phyloP scores from a whole-genome alignment of 257 asterid genomes.

The Linderniella brevidens region DNA sequence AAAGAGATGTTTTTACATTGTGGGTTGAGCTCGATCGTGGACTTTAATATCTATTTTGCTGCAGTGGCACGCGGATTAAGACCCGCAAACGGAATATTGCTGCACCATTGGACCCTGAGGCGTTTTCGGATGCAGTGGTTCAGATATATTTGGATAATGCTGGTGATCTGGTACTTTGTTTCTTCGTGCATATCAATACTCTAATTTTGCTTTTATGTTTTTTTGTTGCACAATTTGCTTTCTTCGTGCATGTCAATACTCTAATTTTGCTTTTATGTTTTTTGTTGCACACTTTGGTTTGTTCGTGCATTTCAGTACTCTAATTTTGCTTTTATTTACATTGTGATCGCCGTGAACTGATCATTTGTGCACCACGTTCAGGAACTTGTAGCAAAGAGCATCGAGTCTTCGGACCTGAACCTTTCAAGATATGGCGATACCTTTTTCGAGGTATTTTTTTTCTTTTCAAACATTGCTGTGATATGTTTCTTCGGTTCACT shows the following conservation, averaged over 20 bases:
- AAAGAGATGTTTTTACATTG: no score
- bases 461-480: no score
- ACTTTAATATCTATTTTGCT: background rate
- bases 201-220: no score
- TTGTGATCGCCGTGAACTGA: background rate
- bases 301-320: background rate
- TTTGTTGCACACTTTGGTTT: no score
- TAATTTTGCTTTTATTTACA: background rate
- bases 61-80: conserved; percentile 99
- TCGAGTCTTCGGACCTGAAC: conserved; percentile 74
- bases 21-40: background rate
- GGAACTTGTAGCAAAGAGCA: conserved; percentile 84
- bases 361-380: conserved; percentile 15
- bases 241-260: background rate
- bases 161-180: conserved; percentile 83
- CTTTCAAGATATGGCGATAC: conserved; percentile 94
- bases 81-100: conserved; percentile 99
- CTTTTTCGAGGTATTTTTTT: conserved; percentile 70
- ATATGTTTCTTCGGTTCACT: no score
- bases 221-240: conserved; percentile 4
- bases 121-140: conserved; percentile 99
- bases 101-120: conserved; percentile 98
- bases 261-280: no score
- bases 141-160: conserved; percentile 99
- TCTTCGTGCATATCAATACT: no score